phyloP scores from a whole-genome alignment of 805 yeast genomes.

The Metschnikowia colocasiae region DNA sequence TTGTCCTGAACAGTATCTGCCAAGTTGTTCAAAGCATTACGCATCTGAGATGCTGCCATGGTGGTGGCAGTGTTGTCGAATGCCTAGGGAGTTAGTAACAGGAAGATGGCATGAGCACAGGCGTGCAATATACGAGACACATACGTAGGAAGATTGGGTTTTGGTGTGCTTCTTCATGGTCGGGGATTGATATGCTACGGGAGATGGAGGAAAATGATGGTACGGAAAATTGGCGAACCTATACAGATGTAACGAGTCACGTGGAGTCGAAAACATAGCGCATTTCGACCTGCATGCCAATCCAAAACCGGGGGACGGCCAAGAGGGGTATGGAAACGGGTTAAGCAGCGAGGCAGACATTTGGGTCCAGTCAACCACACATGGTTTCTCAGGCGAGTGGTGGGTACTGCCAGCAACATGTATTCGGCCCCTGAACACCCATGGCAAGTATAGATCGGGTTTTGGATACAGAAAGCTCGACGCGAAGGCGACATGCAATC shows the following conservation, averaged over 20 bases:
- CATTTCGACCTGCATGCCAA: slow-evolving; percentile 2
- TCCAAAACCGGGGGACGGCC: neutral
- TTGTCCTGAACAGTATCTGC: slow-evolving; percentile 71
- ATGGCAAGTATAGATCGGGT: neutral
- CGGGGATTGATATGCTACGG: neutral
- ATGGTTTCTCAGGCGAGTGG: neutral
- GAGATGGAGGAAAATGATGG: neutral
- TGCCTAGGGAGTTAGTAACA: slow-evolving; percentile 45
- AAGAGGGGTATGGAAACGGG: slow-evolving; percentile 3
- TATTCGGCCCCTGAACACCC: neutral
- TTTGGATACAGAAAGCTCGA: neutral
- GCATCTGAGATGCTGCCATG: slow-evolving; percentile 96
- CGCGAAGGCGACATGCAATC: slow-evolving; percentile 5
- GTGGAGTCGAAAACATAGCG: slow-evolving; percentile 2
- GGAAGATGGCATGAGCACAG: neutral
- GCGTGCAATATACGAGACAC: slow-evolving; percentile 23
- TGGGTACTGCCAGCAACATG: neutral
- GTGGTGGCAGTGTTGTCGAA: slow-evolving; percentile 93
- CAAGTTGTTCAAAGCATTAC: slow-evolving; percentile 87
- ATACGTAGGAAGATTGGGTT: slow-evolving; percentile 66
- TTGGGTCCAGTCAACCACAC: neutral
- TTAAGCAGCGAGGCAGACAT: neutral
- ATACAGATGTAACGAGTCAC: neutral
- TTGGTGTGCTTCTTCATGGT: slow-evolving; percentile 55
- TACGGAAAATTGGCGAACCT: slow-evolving; percentile 3